Conservation (phyloP, 345 rosid species). For the Sisymbrium altissimum region DNA sequence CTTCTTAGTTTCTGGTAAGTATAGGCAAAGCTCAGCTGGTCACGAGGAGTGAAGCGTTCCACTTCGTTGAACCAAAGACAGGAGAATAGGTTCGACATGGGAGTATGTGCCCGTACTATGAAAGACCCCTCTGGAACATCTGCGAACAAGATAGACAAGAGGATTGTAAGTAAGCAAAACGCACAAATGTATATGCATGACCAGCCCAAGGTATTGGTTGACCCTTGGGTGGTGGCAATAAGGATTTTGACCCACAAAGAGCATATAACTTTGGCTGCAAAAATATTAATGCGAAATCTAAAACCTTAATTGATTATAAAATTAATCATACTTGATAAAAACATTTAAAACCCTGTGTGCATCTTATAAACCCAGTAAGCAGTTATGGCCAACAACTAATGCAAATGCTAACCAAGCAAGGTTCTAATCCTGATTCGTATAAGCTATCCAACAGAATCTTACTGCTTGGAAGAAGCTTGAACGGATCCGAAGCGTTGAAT, state of each 20-base stretch:
- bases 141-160: constrained; percentile 29
- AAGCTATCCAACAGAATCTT: constrained; percentile 25
- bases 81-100: constrained; percentile 94
- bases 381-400: constrained; percentile 3
- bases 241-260: neutral
- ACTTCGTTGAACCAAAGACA: constrained; percentile 99
- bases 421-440: constrained; percentile 2
- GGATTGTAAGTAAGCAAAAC: neutral
- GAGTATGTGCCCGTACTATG: constrained; percentile 92
- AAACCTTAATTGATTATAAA: neutral
- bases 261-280: neutral
- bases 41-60: constrained; percentile 93
- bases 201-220: neutral
- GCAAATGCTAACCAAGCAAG: neutral
- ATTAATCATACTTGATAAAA: neutral
- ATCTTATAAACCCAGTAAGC: neutral
- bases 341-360: neutral
- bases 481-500: constrained; percentile 71
- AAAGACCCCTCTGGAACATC: constrained; percentile 99
- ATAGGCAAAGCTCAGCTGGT: constrained; percentile 91
- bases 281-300: neutral
- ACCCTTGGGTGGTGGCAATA: neutral
- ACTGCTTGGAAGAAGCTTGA: constrained; percentile 97
- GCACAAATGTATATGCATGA: neutral
- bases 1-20: constrained; percentile 81